Base-by-base conservation (phyloP, 768 basidiomycete species). In the Tricholoma terreum region DNA sequence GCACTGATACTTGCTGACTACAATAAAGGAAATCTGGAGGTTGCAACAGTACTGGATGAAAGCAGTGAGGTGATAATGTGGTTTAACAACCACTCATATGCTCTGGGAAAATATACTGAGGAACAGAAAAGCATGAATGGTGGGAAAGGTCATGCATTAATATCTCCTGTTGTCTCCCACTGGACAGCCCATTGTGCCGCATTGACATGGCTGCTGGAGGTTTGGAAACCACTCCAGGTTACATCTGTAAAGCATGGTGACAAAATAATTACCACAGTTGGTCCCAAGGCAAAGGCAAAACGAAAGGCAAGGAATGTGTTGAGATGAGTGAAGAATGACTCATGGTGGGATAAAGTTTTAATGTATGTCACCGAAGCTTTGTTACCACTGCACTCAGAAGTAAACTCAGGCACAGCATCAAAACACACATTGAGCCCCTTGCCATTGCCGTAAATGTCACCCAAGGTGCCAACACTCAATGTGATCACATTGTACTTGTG, bases 361-460 rank as follows among this genome's bases (percentile, higher is more conserved):
- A 21, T 54, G 22, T 55, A 52, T 7, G 50, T 38, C n/a, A n/a
- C n/a, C 12, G 17, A 5, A 36, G 42, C 57, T 56, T 38, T 7
- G 56, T 45, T 22, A 50, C 4, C 30, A 12, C 6, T 36, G 7
- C 56, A 52, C 15, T n/a, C n/a, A 58, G 46, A 1, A 11, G 1
- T 27, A 31, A 27, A 31, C 14, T 22, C 48, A 6, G 31, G 31
- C 31, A 12, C 46, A 70, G 69, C 24, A 57, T 69, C n/a, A 54
- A 63, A 36, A 45, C 15, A 7, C 55, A 60, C 40, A 63, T 69
- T 36, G 65, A 71, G 51, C 70, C 70, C 7, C 64, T 73, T 21
- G 66, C 71, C 3, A 62, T 71, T 51, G 66, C 69, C 4, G 59
- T 63, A 14, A 68, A 71, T 52, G 50, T 67, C 38, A n/a, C n/a